Evolutionary conservation across 2,329 filamentous ascomycete genomes (phyloP).

Genomic region (Lecanicillium sp.): DNA sequence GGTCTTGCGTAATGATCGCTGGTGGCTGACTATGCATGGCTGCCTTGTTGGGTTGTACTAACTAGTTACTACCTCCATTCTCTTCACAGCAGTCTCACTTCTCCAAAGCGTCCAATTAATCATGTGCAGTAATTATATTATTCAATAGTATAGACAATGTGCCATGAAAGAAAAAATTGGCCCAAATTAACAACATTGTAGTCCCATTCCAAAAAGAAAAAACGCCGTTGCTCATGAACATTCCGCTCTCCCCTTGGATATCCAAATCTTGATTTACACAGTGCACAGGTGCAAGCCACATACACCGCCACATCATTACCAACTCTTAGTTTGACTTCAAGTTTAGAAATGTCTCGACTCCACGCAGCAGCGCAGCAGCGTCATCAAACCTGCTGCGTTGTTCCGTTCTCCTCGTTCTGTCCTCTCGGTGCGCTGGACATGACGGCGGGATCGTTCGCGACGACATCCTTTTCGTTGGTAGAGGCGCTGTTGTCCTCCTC

Average conservation of each 20-base stretch:
- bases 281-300: neutral
- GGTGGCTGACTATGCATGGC: too few relatives aligned
- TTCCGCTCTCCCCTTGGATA: neutral
- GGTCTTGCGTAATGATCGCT: too few relatives aligned
- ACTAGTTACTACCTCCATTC: too few relatives aligned
- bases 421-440: conserved; percentile 29
- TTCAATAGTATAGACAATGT: too few relatives aligned
- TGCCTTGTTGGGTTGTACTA: too few relatives aligned
- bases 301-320: neutral
- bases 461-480: conserved; percentile 27
- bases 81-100: too few relatives aligned
- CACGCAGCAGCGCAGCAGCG: too few relatives aligned
- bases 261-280: neutral
- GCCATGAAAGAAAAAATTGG: too few relatives aligned
- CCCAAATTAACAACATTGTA: conserved; percentile 1
- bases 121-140: too few relatives aligned
- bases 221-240: conserved; percentile 1
- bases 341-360: too few relatives aligned
- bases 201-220: neutral
- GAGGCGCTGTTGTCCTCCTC: conserved; percentile 21
- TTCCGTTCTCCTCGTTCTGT: conserved; percentile 19
- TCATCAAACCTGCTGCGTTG: conserved; percentile 6
- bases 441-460: conserved; percentile 25
- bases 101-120: too few relatives aligned
- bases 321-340: neutral